Evolutionary conservation across 225 moss, liverwort and hornwort species (phyloP).

Genomic region (Anthoceros angustus): DNA sequence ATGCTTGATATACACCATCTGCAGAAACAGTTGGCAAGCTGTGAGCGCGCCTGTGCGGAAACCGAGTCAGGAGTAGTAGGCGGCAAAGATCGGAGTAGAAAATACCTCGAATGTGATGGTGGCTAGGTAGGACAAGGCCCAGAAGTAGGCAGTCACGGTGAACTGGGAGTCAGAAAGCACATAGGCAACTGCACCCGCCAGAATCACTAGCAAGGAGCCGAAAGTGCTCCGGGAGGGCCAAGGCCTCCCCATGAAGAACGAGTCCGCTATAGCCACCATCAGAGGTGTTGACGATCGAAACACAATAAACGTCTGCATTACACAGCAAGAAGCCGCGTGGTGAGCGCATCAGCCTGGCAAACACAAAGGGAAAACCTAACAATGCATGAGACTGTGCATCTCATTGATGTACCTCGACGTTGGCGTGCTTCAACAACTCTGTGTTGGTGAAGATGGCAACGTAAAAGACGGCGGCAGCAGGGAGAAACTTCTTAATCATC

Average conservation of each 20-base stretch:
- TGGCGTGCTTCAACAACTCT: conserved; percentile 44
- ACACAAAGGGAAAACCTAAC: background rate
- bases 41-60: background rate
- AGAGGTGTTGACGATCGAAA: conserved; percentile 55
- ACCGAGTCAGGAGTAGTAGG: background rate
- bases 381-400: background rate
- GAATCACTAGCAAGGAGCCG: conserved; percentile 31
- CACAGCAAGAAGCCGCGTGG: background rate
- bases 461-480: conserved; percentile 44
- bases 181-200: conserved; percentile 44
- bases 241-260: conserved; percentile 37
- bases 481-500: conserved; percentile 39
- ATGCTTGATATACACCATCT: conserved; percentile 57
- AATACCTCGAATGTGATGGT: conserved; percentile 31
- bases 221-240: conserved; percentile 40
- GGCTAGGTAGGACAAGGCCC: conserved; percentile 36
- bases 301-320: conserved; percentile 30
- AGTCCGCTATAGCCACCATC: conserved; percentile 43
- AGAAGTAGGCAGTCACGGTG: conserved; percentile 29
- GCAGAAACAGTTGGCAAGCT: background rate
- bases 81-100: background rate
- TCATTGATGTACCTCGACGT: conserved; percentile 19
- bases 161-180: conserved; percentile 43
- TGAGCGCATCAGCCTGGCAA: background rate
- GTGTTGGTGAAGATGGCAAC: conserved; percentile 54